Evolutionary conservation across 352 stramenopile species (phyloP).

Genomic region (Thalassiosira delicatula): DNA sequence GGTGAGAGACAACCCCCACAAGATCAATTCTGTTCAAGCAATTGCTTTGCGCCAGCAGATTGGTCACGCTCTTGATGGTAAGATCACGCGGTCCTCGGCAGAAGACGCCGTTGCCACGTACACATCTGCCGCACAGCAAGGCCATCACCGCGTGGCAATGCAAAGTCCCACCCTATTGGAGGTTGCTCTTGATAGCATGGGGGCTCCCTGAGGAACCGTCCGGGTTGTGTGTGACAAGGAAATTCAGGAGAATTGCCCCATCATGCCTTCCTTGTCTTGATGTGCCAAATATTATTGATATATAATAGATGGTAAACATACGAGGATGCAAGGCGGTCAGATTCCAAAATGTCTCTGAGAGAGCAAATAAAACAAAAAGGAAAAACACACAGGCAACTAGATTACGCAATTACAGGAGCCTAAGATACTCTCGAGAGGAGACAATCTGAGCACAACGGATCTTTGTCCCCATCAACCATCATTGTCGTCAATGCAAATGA

Average conservation of each 20-base stretch:
- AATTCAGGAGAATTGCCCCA: conserved; percentile 57
- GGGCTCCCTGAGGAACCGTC: conserved; percentile 28
- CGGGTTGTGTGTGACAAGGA: too few species aligned
- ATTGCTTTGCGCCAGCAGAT: conserved; percentile 27
- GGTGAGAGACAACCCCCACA: conserved; percentile 51
- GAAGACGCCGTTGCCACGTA: conserved; percentile 46
- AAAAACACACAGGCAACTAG: too few species aligned
- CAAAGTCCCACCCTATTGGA: conserved; percentile 47
- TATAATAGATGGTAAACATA: too few species aligned
- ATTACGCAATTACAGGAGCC: too few species aligned
- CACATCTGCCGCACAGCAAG: conserved; percentile 42
- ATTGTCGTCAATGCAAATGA: too few species aligned
- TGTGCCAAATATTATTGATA: too few species aligned
- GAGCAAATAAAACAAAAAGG: too few species aligned
- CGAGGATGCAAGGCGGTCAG: too few species aligned
- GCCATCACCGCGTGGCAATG: conserved; percentile 46
- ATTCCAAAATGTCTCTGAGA: too few species aligned
- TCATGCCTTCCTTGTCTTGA: conserved; percentile 29
- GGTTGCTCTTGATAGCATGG: conserved; percentile 48
- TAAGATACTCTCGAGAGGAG: too few species aligned
- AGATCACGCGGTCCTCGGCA: conserved; percentile 31
- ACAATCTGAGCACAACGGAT: too few species aligned
- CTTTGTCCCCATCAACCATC: too few species aligned
- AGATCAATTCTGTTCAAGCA: conserved; percentile 38
- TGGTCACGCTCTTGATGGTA: conserved; percentile 35